Conservation (phyloP, 2,329 filamentous ascomycete genomes). For the Aspergillus pseudoterreus region DNA sequence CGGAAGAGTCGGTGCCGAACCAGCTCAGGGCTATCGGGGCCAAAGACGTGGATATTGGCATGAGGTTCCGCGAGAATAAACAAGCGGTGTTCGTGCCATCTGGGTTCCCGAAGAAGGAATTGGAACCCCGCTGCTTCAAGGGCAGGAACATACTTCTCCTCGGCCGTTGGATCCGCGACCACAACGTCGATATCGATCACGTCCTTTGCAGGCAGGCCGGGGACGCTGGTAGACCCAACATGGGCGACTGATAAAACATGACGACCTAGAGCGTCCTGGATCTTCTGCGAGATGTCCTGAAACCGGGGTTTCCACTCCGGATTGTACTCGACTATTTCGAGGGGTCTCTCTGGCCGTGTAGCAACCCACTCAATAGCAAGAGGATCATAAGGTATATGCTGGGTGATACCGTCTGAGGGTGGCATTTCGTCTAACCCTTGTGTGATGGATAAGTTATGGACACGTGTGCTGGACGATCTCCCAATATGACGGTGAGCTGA, state of each 20-base stretch:
- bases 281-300: constrained; percentile 13
- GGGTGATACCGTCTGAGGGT: background rate
- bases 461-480: too few relatives aligned
- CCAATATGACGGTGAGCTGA: too few relatives aligned
- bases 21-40: constrained; percentile 41
- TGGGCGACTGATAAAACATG: constrained; percentile 38
- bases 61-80: constrained; percentile 37
- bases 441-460: too few relatives aligned
- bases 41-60: constrained; percentile 51
- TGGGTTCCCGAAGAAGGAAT: constrained; percentile 46
- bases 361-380: background rate
- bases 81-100: constrained; percentile 50
- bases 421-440: background rate
- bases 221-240: constrained; percentile 51
- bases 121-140: constrained; percentile 46
- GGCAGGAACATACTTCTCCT: constrained; percentile 41
- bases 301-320: constrained; percentile 21
- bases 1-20: constrained; percentile 45
- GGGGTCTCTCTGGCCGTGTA: constrained; percentile 6
- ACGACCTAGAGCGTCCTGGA: constrained; percentile 15
- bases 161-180: constrained; percentile 39
- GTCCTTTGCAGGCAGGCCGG: constrained; percentile 48
- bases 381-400: background rate
- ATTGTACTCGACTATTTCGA: constrained; percentile 22
- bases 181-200: constrained; percentile 53